Conservation (phyloP, 306 rosid genomes). For the Vachellia collinsii region DNA sequence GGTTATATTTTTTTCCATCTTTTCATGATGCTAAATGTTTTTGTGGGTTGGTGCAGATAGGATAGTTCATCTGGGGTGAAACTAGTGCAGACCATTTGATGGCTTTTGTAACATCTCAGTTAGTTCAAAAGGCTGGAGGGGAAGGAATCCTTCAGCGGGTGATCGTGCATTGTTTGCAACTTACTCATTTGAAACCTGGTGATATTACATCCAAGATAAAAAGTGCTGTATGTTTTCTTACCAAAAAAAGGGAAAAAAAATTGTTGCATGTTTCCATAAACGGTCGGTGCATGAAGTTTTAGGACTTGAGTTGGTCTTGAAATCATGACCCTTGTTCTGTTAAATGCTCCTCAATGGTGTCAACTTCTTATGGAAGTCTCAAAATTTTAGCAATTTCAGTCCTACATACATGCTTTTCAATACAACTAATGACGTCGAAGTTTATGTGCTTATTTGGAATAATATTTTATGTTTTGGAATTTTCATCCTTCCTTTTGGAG, state of each 20-base stretch:
- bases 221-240: slow-evolving; percentile 24
- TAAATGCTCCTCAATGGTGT: slow-evolving; percentile 8
- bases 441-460: not conserved
- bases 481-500: not conserved
- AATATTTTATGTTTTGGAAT: not conserved
- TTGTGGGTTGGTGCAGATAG: slow-evolving; percentile 33
- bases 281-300: slow-evolving; percentile 14
- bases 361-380: not conserved
- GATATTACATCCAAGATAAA: slow-evolving; percentile 42
- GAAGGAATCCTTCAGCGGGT: slow-evolving; percentile 65
- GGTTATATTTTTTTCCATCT: not conserved
- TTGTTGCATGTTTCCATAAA: slow-evolving; percentile 59
- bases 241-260: too few relatives aligned
- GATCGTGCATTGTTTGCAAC: slow-evolving; percentile 81
- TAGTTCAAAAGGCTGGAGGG: slow-evolving; percentile 81
- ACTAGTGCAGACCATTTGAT: slow-evolving; percentile 72
- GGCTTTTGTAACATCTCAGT: not conserved
- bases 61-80: slow-evolving; percentile 87
- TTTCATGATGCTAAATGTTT: not conserved
- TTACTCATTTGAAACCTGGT: slow-evolving; percentile 52
- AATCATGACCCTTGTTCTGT: slow-evolving; percentile 24
- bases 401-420: not conserved
- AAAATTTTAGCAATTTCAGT: not conserved
- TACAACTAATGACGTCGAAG: not conserved
- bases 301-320: not conserved